A percentile compares a stretch with the other conserved stretches of the same genome.
Evolutionary conservation across 768 basidiomycete genomes (phyloP).

Genomic region (Podaxis rugospora): DNA sequence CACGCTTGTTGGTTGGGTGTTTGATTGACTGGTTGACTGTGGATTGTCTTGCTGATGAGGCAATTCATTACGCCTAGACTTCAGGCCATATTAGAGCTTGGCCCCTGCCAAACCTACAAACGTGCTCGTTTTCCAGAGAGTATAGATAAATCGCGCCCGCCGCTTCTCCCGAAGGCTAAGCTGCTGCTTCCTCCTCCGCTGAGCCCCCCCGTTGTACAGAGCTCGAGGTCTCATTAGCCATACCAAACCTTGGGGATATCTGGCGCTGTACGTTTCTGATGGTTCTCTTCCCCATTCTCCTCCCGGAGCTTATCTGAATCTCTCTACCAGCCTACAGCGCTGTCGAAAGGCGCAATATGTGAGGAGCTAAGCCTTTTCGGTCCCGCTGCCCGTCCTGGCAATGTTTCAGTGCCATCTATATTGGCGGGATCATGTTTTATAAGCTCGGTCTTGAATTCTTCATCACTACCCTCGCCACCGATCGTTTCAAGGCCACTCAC

Average conservation of each 20-base stretch:
- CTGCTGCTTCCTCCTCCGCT: background rate
- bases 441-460: slow-evolving; percentile 31
- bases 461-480: slow-evolving; percentile 28
- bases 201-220: too few relatives aligned
- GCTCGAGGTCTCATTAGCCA: background rate
- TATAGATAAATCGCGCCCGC: background rate
- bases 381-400: too few relatives aligned
- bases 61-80: background rate
- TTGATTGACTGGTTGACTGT: background rate
- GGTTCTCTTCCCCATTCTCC: background rate
- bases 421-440: slow-evolving; percentile 28
- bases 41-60: background rate
- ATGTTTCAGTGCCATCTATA: slow-evolving; percentile 20
- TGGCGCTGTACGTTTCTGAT: slow-evolving; percentile 17
- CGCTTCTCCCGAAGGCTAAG: background rate
- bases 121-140: background rate
- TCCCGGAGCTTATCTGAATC: background rate
- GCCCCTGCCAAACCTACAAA: background rate
- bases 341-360: slow-evolving; percentile 28
- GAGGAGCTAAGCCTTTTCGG: background rate
- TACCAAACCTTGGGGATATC: slow-evolving; percentile 14
- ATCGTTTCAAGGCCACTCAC: slow-evolving; percentile 22
- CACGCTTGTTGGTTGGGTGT: background rate
- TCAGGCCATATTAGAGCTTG: background rate
- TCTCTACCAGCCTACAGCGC: slow-evolving; percentile 19